Evolutionary conservation across 2,329 filamentous ascomycete species (phyloP).

Genomic region (Claviceps monticola): DNA sequence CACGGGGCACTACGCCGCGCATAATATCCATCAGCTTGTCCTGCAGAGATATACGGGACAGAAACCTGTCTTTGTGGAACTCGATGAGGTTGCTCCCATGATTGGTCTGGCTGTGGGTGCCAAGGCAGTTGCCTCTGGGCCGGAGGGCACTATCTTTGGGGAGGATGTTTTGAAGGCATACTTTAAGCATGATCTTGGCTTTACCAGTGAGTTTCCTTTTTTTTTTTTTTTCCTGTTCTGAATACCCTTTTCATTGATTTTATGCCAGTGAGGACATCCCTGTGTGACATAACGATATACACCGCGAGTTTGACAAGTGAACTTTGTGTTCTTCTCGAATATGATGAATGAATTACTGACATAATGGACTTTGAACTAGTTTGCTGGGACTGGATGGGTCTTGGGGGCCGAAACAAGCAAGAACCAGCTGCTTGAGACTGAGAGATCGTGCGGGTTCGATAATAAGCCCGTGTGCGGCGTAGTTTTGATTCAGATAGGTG

Average conservation of each 20-base stretch:
- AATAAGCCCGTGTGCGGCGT: too few species aligned
- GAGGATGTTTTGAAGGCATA: constrained; percentile 48
- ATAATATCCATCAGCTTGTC: constrained; percentile 54
- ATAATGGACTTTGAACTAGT: constrained; percentile 21
- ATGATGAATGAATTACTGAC: not conserved
- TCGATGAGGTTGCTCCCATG: constrained; percentile 45
- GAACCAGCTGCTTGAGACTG: constrained; percentile 1
- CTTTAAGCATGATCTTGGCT: constrained; percentile 56
- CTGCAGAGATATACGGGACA: constrained; percentile 25
- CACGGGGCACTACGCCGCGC: constrained; percentile 51
- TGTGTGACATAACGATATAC: too few species aligned
- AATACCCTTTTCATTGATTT: not conserved
- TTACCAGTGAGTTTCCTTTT: constrained; percentile 36
- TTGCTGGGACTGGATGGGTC: constrained; percentile 40
- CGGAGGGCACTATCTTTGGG: constrained; percentile 43
- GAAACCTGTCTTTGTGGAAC: constrained; percentile 31
- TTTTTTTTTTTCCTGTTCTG: not conserved
- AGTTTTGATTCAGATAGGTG: too few species aligned
- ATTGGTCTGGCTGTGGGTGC: constrained; percentile 61
- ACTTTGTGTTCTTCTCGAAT: not conserved
- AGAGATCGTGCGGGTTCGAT: too few species aligned
- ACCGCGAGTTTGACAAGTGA: too few species aligned
- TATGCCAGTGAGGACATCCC: not conserved
- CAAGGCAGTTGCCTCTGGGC: constrained; percentile 50
- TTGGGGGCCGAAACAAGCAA: constrained; percentile 23